A percentile compares a stretch with the other conserved stretches of the same genome.
Evolutionary conservation across 202 grass and related monocot genomes (phyloP).

Genomic region (Setaria viridis): DNA sequence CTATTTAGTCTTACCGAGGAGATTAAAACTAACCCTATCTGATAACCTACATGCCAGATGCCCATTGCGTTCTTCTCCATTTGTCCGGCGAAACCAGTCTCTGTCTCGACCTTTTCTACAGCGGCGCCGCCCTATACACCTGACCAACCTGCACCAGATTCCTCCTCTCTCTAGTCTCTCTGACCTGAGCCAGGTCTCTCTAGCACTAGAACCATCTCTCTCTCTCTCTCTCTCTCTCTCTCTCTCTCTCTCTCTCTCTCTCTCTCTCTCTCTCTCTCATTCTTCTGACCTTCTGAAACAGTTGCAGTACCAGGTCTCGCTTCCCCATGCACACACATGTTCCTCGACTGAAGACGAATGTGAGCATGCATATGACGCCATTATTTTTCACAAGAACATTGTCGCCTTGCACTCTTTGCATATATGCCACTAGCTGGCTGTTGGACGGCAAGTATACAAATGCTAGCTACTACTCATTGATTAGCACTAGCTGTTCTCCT

Average conservation of each 20-base stretch:
- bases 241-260: background rate
- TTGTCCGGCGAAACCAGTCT: conserved; percentile 2
- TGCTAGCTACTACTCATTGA: conserved; percentile 6
- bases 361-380: background rate
- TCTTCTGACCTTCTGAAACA: background rate
- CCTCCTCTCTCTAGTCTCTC: background rate
- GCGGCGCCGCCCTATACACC: conserved; percentile 39
- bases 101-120: background rate
- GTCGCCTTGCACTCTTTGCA: background rate
- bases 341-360: background rate
- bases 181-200: background rate
- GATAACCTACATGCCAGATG: background rate
- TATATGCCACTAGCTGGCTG: background rate
- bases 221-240: background rate
- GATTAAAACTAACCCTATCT: background rate
- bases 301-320: conserved; percentile 40
- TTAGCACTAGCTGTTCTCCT: background rate
- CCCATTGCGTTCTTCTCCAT: conserved; percentile 9
- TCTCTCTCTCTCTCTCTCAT: background rate
- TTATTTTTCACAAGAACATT: background rate
- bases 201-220: no score
- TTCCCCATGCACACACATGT: conserved; percentile 5
- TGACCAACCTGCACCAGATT: background rate
- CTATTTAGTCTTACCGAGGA: conserved; percentile 1
- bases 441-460: conserved; percentile 13